phyloP scores from a whole-genome alignment of 2,329 filamentous ascomycete species.

The Dichotomopilus funicola region DNA sequence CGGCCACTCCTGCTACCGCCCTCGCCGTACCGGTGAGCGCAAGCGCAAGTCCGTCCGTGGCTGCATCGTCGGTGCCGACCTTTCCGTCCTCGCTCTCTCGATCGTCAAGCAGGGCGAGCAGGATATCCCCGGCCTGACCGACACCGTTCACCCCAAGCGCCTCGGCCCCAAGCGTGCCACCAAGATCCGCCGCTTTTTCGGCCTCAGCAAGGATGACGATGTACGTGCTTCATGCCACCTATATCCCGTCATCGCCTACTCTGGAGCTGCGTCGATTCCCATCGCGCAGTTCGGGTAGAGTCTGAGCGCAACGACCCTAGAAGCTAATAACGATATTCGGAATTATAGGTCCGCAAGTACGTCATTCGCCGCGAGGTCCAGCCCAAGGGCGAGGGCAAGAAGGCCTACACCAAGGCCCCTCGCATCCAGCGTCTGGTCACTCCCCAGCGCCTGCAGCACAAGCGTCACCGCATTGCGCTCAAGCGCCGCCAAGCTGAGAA shows the following conservation, averaged over 20 bases:
- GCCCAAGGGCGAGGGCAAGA: conserved; percentile 95
- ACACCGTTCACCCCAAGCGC: conserved; percentile 97
- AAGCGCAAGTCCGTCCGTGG: conserved; percentile 99
- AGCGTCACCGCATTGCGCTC: conserved; percentile 95
- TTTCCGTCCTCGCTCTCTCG: conserved; percentile 87
- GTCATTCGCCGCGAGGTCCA: conserved; percentile 98
- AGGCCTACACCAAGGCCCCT: conserved; percentile 99
- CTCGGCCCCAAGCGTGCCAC: conserved; percentile 99
- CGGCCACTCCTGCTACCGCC: conserved; percentile 98
- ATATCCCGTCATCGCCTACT: conserved; percentile 66
- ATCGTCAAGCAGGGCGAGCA: conserved; percentile 97
- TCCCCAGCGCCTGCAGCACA: conserved; percentile 99
- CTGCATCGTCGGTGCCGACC: conserved; percentile 95
- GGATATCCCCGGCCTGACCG: conserved; percentile 94
- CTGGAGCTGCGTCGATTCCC: conserved; percentile 41
- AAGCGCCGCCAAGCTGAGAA: conserved; percentile 97
- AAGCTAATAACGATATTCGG: conserved; percentile 36
- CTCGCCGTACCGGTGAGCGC: conserved; percentile 95
- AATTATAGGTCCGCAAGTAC: conserved; percentile 88
- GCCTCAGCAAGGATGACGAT: conserved; percentile 99
- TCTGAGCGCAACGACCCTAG: conserved; percentile 41
- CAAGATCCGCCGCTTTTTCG: conserved; percentile 99
- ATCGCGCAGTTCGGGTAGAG: conserved; percentile 48
- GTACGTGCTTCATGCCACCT: conserved; percentile 62
- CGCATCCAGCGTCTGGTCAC: conserved; percentile 99